A percentile compares a stretch with the other conserved stretches of the same genome.
Evolutionary conservation across 257 asterid species (phyloP).

Genomic region (Solanum chmielewskii): DNA sequence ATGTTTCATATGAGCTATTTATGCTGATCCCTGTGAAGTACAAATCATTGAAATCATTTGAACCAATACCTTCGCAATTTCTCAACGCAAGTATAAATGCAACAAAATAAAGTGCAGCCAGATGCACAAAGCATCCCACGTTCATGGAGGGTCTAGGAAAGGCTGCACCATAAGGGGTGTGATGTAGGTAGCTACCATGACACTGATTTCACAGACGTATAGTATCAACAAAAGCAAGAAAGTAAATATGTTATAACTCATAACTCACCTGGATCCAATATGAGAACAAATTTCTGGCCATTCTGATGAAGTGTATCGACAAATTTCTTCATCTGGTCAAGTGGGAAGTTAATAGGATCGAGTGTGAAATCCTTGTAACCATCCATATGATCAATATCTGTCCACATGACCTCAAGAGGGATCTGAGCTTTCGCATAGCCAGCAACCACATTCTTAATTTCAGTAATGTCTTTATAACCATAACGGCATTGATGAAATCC

Average conservation of each 20-base stretch:
- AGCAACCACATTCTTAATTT: slow-evolving; percentile 61
- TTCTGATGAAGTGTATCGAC: slow-evolving; percentile 50
- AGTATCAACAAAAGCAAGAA: background rate
- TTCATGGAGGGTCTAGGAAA: background rate
- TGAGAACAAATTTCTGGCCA: slow-evolving; percentile 59
- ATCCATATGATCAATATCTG: slow-evolving; percentile 94
- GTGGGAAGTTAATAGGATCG: slow-evolving; percentile 68
- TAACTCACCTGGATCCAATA: slow-evolving; percentile 76
- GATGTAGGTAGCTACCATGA: background rate
- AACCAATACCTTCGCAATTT: background rate
- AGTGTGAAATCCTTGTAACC: slow-evolving; percentile 81
- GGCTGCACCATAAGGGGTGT: background rate
- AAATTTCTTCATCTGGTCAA: slow-evolving; percentile 43
- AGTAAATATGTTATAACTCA: background rate
- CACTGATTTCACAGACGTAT: background rate
- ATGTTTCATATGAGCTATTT: slow-evolving; percentile 51
- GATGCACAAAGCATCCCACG: background rate
- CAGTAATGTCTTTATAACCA: slow-evolving; percentile 58
- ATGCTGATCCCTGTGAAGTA: slow-evolving; percentile 43
- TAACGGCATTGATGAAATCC: slow-evolving; percentile 88
- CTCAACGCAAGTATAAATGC: background rate
- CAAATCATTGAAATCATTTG: background rate
- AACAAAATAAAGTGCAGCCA: background rate
- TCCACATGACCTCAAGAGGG: slow-evolving; percentile 94
- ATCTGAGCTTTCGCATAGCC: slow-evolving; percentile 56